These are phyloP conservation scores for Asterophora lycoperdoides DNA, from an alignment of 768 basidiomycete genomes.

Conservation along the genomic window DNA sequence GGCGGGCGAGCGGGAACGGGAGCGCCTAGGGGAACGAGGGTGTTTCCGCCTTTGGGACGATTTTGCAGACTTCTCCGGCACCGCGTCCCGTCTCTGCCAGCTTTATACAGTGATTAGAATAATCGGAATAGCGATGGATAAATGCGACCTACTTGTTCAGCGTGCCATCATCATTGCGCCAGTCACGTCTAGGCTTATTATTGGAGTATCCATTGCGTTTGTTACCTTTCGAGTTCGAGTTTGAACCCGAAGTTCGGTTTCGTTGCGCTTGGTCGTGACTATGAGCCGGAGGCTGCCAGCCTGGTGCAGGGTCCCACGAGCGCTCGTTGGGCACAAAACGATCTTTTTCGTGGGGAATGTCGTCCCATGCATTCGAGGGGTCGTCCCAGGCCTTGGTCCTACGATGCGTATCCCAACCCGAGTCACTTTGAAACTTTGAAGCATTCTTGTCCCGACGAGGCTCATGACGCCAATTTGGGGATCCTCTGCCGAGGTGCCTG, in stretches of 20 bases:
- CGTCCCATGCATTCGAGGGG: conserved; percentile 23
- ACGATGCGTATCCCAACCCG: conserved; percentile 53
- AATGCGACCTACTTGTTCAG: conserved; percentile 62
- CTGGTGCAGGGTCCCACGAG: conserved; percentile 69
- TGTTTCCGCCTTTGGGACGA: conserved; percentile 43
- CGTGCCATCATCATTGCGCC: conserved; percentile 59
- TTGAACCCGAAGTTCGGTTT: conserved; percentile 18
- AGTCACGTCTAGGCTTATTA: conserved; percentile 42
- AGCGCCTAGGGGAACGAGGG: conserved; percentile 48
- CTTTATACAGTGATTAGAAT: conserved; percentile 30
- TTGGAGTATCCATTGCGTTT: conserved; percentile 32
- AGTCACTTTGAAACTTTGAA: conserved; percentile 39
- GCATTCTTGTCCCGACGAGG: conserved; percentile 36
- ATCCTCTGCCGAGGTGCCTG: conserved; percentile 23
- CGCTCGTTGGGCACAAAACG: conserved; percentile 41
- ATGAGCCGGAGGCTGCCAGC: conserved; percentile 53
- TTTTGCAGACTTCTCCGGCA: conserved; percentile 33
- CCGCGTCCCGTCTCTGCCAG: conserved; percentile 61
- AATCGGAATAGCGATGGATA: conserved; percentile 2
- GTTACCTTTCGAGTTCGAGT: conserved; percentile 20
- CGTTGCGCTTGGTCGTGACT: conserved; percentile 34
- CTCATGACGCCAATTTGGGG: conserved; percentile 34
- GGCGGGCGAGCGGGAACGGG: conserved; percentile 57
- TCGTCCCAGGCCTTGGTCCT: conserved; percentile 42
- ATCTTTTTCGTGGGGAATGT: conserved; percentile 25